phyloP scores from a whole-genome alignment of 225 moss, liverwort and hornwort species.

The Pseudisothecium myosuroides region DNA sequence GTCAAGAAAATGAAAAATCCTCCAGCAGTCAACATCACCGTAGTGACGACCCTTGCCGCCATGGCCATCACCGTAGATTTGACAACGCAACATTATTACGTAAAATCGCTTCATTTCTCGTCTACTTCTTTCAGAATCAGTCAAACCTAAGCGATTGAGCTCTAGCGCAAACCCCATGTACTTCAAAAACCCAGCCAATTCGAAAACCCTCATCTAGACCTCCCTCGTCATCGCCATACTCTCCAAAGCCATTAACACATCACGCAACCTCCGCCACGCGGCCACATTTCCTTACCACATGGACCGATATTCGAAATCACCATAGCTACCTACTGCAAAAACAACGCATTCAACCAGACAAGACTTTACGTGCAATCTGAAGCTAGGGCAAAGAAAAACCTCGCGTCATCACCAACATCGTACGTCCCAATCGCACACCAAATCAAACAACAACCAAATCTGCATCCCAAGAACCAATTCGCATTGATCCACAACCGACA shows the following conservation, averaged over 20 bases:
- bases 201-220: not conserved
- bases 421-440: not conserved
- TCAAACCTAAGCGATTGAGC: not conserved
- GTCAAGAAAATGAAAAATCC: not conserved
- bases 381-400: not conserved
- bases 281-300: not conserved
- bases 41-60: not conserved
- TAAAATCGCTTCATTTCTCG: not conserved
- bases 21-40: not conserved
- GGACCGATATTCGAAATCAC: not conserved
- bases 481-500: not conserved
- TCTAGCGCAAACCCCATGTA: not conserved
- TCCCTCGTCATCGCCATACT: not conserved
- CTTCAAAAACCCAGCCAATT: not conserved
- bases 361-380: constrained; percentile 4
- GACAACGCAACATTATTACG: not conserved
- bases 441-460: not conserved
- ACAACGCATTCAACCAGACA: not conserved
- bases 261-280: not conserved
- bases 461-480: not conserved
- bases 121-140: not conserved
- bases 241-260: not conserved
- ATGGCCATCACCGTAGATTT: not conserved
- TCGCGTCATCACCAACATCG: not conserved
- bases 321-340: not conserved